phyloP scores from a whole-genome alignment of 768 basidiomycete genomes.

The Lactarius vividus region DNA sequence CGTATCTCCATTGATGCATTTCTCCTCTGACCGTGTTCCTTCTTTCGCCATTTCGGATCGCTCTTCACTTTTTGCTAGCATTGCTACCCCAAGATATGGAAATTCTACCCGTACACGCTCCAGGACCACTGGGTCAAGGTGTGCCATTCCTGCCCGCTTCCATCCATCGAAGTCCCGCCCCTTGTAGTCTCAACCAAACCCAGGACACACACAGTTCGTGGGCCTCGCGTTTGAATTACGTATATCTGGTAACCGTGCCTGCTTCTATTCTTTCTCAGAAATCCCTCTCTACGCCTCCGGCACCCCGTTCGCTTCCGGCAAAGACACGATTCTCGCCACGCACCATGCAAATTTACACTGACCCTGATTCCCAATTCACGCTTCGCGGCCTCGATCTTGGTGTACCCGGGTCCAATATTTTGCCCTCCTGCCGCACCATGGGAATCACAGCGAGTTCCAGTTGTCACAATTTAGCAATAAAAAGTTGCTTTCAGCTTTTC shows the following conservation, averaged over 20 bases:
- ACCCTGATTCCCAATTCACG: conserved; percentile 22
- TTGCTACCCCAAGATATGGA: neutral
- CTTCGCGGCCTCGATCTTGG: conserved; percentile 28
- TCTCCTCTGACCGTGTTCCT: neutral
- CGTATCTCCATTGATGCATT: neutral
- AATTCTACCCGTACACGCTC: conserved; percentile 7
- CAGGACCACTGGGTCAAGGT: neutral
- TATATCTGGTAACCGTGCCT: conserved; percentile 21
- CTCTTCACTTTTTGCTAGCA: too few relatives aligned
- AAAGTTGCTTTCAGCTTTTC: conserved; percentile 4
- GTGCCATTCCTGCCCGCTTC: conserved; percentile 6
- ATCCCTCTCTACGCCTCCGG: conserved; percentile 7
- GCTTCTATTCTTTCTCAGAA: conserved; percentile 18
- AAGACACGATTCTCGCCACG: conserved; percentile 16
- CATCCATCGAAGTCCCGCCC: conserved; percentile 13
- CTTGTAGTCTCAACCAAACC: conserved; percentile 4
- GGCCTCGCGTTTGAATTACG: conserved; percentile 20
- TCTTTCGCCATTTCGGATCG: neutral
- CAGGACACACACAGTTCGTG: conserved; percentile 1
- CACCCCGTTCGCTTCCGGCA: conserved; percentile 23
- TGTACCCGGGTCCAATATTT: conserved; percentile 26
- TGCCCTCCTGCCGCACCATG: conserved; percentile 20
- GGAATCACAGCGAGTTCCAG: conserved; percentile 17
- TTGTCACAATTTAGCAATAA: conserved; percentile 25
- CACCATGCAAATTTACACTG: conserved; percentile 21